Conservation (phyloP, 805 yeast species). For the Candida ortonii region DNA sequence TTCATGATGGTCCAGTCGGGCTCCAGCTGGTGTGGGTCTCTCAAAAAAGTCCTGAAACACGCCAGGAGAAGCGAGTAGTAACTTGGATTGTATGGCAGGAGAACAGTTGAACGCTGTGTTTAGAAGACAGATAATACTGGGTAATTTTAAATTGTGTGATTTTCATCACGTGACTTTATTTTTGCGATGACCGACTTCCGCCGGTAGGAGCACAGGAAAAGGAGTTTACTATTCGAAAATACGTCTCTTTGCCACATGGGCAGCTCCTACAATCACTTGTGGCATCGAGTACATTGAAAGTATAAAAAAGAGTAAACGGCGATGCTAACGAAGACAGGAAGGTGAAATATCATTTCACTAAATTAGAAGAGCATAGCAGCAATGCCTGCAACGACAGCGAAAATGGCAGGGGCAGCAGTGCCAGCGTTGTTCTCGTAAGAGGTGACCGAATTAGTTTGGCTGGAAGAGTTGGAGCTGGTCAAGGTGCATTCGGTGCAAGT, state of each 20-base stretch:
- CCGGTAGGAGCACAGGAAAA: too few species aligned
- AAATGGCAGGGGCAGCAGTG: conserved; percentile 14
- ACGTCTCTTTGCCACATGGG: too few species aligned
- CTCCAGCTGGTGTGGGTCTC: conserved; percentile 65
- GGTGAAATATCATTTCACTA: neutral
- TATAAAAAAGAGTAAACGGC: neutral
- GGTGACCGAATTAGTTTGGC: too few species aligned
- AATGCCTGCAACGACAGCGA: conserved; percentile 15
- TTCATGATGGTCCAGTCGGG: conserved; percentile 60
- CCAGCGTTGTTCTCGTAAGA: conserved; percentile 11
- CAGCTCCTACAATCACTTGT: too few species aligned
- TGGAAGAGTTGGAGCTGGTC: conserved; percentile 4
- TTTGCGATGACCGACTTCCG: too few species aligned
- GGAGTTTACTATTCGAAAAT: too few species aligned
- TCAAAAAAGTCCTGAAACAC: conserved; percentile 46
- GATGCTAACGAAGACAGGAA: neutral
- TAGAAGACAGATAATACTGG: too few species aligned
- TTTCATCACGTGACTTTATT: too few species aligned
- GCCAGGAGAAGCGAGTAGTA: neutral
- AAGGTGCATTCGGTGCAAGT: conserved; percentile 4
- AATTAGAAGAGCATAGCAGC: conserved; percentile 12
- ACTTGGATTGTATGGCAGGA: too few species aligned
- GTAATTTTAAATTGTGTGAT: too few species aligned
- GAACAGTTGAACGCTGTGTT: too few species aligned
- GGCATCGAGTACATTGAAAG: too few species aligned